A percentile compares a stretch with the other conserved stretches of the same genome.
phyloP scores from a whole-genome alignment of 257 asterid genomes.

The Solanum pimpinellifolium region DNA sequence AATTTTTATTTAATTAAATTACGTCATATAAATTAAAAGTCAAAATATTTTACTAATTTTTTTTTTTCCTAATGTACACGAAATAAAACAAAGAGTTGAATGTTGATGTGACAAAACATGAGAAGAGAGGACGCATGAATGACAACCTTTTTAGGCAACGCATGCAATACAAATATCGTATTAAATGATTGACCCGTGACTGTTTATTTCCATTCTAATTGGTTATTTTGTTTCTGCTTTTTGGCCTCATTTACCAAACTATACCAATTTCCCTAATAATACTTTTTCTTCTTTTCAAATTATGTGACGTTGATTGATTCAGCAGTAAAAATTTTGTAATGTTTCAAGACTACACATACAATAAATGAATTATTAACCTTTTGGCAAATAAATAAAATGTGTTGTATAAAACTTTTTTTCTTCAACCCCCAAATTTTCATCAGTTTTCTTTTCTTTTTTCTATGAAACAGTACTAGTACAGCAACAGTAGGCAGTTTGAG shows the following conservation, averaged over 20 bases:
- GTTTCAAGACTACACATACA: neutral
- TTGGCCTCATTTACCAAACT: conserved; percentile 18
- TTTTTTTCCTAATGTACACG: neutral
- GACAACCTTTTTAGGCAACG: neutral
- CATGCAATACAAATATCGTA: neutral
- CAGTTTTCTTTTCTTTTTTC: neutral
- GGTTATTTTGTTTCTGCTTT: neutral
- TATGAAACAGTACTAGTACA: neutral
- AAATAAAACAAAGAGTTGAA: neutral
- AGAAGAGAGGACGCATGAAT: neutral
- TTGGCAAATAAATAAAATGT: neutral
- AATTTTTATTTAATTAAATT: neutral
- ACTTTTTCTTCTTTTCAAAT: neutral
- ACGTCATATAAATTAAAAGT: neutral
- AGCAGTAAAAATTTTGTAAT: neutral
- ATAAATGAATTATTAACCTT: neutral
- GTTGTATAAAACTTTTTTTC: neutral
- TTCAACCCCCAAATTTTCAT: neutral
- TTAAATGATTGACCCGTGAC: neutral
- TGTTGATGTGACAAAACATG: neutral
- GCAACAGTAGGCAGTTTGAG: neutral
- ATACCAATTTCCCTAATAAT: neutral
- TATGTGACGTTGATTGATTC: neutral
- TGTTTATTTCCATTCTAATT: neutral
- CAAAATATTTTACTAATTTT: neutral